Evolutionary conservation across 371 early-diverging fungal genomes (phyloP).

Genomic region (Lichtheimia ornata): DNA sequence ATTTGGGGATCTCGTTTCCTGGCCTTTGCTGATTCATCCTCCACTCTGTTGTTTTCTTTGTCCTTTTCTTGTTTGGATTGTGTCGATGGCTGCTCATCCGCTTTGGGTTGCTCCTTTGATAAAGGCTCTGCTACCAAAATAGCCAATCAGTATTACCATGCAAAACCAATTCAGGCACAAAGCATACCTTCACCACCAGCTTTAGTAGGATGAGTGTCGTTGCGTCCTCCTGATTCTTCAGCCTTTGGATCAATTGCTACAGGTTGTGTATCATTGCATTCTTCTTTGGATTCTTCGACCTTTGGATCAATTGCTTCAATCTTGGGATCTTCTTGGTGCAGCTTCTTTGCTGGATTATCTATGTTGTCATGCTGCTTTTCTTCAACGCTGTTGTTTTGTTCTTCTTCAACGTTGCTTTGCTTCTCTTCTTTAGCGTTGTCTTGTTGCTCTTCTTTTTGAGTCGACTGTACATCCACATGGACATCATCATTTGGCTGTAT

Average conservation of each 20-base stretch:
- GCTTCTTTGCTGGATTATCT: no score
- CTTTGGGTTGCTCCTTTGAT: not conserved
- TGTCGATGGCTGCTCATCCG: not conserved
- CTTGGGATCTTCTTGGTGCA: no score
- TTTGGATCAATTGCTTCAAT: conserved; percentile 45
- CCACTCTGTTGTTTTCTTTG: conserved; percentile 1
- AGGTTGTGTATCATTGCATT: conserved; percentile 47
- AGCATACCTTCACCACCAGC: no score
- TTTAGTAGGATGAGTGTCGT: no score
- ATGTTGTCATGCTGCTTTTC: not conserved
- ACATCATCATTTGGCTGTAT: not conserved
- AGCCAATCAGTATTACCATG: no score
- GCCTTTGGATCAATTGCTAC: no score
- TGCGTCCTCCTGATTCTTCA: no score
- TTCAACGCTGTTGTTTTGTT: not conserved
- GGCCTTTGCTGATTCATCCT: conserved; percentile 1
- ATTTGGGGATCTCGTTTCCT: conserved; percentile 19
- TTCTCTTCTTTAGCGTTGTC: not conserved
- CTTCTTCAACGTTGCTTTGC: not conserved
- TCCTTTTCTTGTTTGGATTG: conserved; percentile 7
- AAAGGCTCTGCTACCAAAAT: no score
- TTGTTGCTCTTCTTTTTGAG: not conserved
- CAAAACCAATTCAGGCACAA: no score
- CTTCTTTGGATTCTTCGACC: conserved; percentile 53
- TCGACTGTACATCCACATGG: not conserved